Percentiles rank a stretch among this genome's conserved stretches.
These are phyloP conservation scores for Ustilago cynodontis DNA, from an alignment of 1,284 basidiomycete species.

Conservation along the genomic window DNA sequence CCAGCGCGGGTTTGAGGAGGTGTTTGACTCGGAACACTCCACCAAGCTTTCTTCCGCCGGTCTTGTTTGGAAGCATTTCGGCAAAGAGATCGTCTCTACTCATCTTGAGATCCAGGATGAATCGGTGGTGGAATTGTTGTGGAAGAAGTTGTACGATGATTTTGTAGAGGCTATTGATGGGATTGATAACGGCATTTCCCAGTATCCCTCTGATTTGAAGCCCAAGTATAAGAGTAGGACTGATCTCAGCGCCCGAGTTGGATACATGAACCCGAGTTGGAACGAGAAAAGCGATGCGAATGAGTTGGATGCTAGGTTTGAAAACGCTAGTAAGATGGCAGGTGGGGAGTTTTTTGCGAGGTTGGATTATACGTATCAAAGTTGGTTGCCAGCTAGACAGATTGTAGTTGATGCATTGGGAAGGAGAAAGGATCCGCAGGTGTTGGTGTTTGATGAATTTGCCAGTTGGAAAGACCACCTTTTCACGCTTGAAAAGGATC, in stretches of 20 bases:
- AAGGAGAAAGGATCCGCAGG: slow-evolving; percentile 75
- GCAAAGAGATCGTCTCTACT: slow-evolving; percentile 84
- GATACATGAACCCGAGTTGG: slow-evolving; percentile 67
- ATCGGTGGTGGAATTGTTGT: slow-evolving; percentile 79
- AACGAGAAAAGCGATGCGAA: slow-evolving; percentile 58
- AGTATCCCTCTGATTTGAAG: slow-evolving; percentile 57
- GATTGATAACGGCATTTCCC: slow-evolving; percentile 76
- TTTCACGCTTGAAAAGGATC: slow-evolving; percentile 80
- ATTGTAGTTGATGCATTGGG: slow-evolving; percentile 80
- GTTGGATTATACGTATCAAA: slow-evolving; percentile 84
- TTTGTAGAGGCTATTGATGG: slow-evolving; percentile 95
- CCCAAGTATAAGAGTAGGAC: slow-evolving; percentile 66
- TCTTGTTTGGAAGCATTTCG: slow-evolving; percentile 85
- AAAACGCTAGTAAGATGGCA: slow-evolving; percentile 82
- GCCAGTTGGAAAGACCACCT: slow-evolving; percentile 95
- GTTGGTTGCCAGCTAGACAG: slow-evolving; percentile 92
- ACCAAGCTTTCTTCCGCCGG: slow-evolving; percentile 95
- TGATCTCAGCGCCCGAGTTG: slow-evolving; percentile 64
- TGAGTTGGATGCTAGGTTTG: slow-evolving; percentile 73
- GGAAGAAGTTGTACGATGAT: slow-evolving; percentile 90
- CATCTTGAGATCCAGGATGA: slow-evolving; percentile 75
- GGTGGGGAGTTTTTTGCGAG: slow-evolving; percentile 87
- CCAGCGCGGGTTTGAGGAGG: slow-evolving; percentile 90
- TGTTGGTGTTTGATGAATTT: slow-evolving; percentile 85
- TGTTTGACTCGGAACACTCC: slow-evolving; percentile 82